These are phyloP conservation scores for Plantago coronopus DNA, from an alignment of 305 asterid species.

Conservation along the genomic window DNA sequence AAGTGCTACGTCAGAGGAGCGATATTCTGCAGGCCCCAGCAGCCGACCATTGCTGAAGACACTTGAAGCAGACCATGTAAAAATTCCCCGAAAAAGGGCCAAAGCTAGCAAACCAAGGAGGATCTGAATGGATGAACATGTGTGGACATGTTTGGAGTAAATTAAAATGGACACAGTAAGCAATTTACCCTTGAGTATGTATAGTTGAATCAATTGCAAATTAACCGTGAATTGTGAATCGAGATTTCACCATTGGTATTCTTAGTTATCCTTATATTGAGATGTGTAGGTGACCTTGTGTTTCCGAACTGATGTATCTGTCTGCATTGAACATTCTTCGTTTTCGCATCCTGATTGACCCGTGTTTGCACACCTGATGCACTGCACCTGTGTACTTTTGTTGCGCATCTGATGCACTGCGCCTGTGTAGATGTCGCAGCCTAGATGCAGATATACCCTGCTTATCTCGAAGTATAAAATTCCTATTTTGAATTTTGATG, in stretches of 20 bases:
- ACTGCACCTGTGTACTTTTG: too few relatives aligned
- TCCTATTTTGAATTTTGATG: too few relatives aligned
- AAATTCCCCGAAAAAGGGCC: conserved; percentile 65
- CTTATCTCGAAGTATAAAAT: too few relatives aligned
- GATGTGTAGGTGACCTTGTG: neutral
- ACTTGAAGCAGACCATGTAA: conserved; percentile 51
- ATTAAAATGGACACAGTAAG: neutral
- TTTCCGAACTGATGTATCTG: neutral
- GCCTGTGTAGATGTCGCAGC: too few relatives aligned
- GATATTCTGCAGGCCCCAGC: conserved; percentile 24
- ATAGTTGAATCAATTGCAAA: neutral
- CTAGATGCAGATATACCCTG: too few relatives aligned
- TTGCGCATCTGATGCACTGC: too few relatives aligned
- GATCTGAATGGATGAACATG: conserved; percentile 37
- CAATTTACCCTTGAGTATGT: neutral
- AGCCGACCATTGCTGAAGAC: conserved; percentile 48
- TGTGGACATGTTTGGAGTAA: neutral
- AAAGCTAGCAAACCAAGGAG: conserved; percentile 69
- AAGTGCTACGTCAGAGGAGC: conserved; percentile 21
- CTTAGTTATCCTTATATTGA: neutral
- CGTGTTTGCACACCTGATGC: too few relatives aligned
- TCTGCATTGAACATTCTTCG: neutral
- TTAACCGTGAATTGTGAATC: neutral
- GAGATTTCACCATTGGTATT: neutral
- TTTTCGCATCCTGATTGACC: neutral